Base-by-base conservation (phyloP, 345 rosid genomes). In the Gossypium thurberi region DNA sequence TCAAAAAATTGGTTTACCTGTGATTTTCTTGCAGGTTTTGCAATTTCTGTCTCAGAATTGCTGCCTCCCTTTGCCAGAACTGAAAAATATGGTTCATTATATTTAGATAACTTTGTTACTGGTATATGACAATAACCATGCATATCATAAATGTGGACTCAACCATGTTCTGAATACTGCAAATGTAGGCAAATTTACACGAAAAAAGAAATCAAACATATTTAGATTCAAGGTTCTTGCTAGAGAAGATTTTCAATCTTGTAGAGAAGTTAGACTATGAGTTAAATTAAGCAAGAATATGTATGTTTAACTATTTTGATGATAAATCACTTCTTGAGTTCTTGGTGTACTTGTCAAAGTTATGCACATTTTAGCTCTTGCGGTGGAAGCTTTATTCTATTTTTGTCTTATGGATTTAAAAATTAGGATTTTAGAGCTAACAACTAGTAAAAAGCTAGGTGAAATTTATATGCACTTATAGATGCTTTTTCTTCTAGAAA, bases 51-150 rank as follows among this genome's bases (percentile, higher is more conserved):
- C 89, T 88, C 71, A 93, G 78, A 75, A 85, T 76, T 65, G 87
- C 89, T 59, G 89, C 91, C 84, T 91, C 98, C 77, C 81, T 87
- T 70, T 87, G 90, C 98, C 97, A 93, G 79, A 82, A 89, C 98
- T 93, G 78, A 63, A 60, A 83, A 83, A 52, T 51, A 80, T 64
- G 56, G 73, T n/a, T 28, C 18, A 17, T 48, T 11, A 18, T 14
- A 20, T 57, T 23, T 17, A 58, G 44, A 26, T 23, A 47, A 44
- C 15, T 23, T 59, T 44, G 50, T 18, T 11, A 8, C n/a, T 33
- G 33, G 40, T 40, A 7, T 11, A 70, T 68, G n/a, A 40, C 50
- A 13, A 37, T 33, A 51, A 53, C 25, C 44, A 48, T 67, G 21
- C 25, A 15, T 65, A 12, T 44, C 10, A 10, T 68, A 26, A 26